Evolutionary conservation across 306 rosid genomes (phyloP).

Genomic region (Glycine soja): DNA sequence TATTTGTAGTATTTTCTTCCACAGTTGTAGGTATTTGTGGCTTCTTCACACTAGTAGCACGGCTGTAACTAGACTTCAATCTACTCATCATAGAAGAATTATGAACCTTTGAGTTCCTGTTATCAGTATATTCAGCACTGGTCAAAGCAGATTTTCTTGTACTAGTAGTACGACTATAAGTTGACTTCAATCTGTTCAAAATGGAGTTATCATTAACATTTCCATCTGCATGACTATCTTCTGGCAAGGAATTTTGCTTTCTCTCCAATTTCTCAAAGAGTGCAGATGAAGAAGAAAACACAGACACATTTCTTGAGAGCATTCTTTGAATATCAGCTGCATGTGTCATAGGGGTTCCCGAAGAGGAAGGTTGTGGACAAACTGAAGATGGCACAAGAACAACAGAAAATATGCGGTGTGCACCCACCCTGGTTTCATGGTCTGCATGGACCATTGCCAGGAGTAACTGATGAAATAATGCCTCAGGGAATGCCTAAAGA

Average conservation of each 20-base stretch:
- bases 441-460: conserved; percentile 93
- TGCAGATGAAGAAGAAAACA: conserved; percentile 96
- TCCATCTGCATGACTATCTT: conserved; percentile 53
- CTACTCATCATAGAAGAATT: conserved; percentile 60
- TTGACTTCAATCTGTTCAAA: conserved; percentile 70
- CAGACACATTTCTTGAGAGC: conserved; percentile 81
- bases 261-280: conserved; percentile 80
- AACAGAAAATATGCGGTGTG: conserved; percentile 92
- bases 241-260: conserved; percentile 60
- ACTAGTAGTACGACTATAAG: conserved; percentile 61
- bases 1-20: conserved; percentile 50
- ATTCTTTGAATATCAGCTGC: conserved; percentile 59
- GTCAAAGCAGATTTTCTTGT: conserved; percentile 46
- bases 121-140: conserved; percentile 35
- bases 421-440: conserved; percentile 94
- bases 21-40: conserved; percentile 34
- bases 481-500: conserved; percentile 91
- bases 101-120: conserved; percentile 45
- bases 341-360: conserved; percentile 48
- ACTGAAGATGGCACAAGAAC: conserved; percentile 97
- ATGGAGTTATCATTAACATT: conserved; percentile 56
- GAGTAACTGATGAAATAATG: conserved; percentile 91
- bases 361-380: conserved; percentile 63
- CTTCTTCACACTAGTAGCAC: conserved; percentile 60
- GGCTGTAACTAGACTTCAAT: conserved; percentile 69